Base-by-base conservation (phyloP, 352 stramenopile species). In the Peronospora destructor region DNA sequence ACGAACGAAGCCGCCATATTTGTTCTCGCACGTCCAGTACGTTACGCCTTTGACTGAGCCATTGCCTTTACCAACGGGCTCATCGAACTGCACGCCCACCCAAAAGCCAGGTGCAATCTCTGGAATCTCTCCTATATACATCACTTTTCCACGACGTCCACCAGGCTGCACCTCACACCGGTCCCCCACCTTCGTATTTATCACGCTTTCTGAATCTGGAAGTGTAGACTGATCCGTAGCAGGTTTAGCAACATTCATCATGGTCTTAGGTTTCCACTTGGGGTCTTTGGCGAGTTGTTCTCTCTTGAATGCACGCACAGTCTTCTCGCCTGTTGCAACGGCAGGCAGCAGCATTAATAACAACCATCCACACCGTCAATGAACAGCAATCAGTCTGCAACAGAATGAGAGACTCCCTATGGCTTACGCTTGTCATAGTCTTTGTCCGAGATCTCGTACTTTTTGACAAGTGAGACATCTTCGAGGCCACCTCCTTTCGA, bases 391-490 rank as follows among this genome's bases (percentile, higher is more conserved):
- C 3, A 37, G 21, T 17, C 9, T n/a, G 5, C 17, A 4, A 40
- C 3, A 19, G 8, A 19, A 21, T 35, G 9, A 30, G 12, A 21
- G 3, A 21, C 1, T 26, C 16, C 14, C 14, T 17, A 8, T 30
- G 26, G 6, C 71, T 43, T 77, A 93, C 95, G 85, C 49, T 97
- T 97, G 68, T 99, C 76, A 72, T 99, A 99, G 56, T 98, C 95
- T 35, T 98, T 95, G 40, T 99, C 97, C 0, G 76, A 94, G 73
- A 99, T 98, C 56, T 87, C 66, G 69, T 98, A 99, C 74, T 99
- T 99, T 52, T 98, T 59, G 17, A 99, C 83, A 38, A 98, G 77
- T 7, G 85, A 94, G 8, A 96, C 85, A 65, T 99, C 93, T 61
- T 99, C 96, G 10, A 98, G 91, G 4, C 91, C 95, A 13, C 97